phyloP scores from a whole-genome alignment of 345 rosid species.

The Euclidium syriacum region DNA sequence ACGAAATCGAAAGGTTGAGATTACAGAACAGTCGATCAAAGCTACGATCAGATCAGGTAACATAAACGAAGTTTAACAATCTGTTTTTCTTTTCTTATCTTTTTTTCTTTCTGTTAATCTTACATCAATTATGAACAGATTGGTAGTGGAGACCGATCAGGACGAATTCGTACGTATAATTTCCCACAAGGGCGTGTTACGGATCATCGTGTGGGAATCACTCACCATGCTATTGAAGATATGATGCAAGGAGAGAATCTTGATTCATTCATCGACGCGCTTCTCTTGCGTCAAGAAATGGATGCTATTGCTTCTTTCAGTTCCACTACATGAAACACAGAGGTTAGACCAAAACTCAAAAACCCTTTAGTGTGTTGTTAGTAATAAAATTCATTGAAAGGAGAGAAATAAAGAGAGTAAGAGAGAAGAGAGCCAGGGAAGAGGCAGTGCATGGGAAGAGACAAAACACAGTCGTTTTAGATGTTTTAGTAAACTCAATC shows the following conservation, averaged over 20 bases:
- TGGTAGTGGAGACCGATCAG: slow-evolving; percentile 91
- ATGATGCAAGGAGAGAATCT: slow-evolving; percentile 80
- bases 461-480: slow-evolving; percentile 41
- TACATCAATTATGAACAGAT: slow-evolving; percentile 45
- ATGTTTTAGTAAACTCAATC: slow-evolving; percentile 44
- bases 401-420: background rate
- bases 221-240: slow-evolving; percentile 68
- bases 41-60: slow-evolving; percentile 89
- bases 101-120: slow-evolving; percentile 10
- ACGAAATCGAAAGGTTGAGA: slow-evolving; percentile 84
- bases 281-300: slow-evolving; percentile 89
- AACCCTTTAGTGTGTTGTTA: background rate
- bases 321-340: slow-evolving; percentile 32
- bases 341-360: slow-evolving; percentile 7
- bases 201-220: slow-evolving; percentile 86
- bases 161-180: slow-evolving; percentile 85
- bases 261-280: slow-evolving; percentile 78
- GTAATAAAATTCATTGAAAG: background rate
- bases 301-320: slow-evolving; percentile 86
- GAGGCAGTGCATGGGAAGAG: slow-evolving; percentile 95
- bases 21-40: slow-evolving; percentile 61
- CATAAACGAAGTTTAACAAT: background rate
- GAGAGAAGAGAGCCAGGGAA: slow-evolving; percentile 67
- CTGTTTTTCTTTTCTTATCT: background rate
- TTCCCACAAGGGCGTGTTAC: slow-evolving; percentile 93